Evolutionary conservation across 2,329 filamentous ascomycete genomes (phyloP), one percentile per base, ranked within the genome.

Genomic region (Aspergillus terreus): DNA sequence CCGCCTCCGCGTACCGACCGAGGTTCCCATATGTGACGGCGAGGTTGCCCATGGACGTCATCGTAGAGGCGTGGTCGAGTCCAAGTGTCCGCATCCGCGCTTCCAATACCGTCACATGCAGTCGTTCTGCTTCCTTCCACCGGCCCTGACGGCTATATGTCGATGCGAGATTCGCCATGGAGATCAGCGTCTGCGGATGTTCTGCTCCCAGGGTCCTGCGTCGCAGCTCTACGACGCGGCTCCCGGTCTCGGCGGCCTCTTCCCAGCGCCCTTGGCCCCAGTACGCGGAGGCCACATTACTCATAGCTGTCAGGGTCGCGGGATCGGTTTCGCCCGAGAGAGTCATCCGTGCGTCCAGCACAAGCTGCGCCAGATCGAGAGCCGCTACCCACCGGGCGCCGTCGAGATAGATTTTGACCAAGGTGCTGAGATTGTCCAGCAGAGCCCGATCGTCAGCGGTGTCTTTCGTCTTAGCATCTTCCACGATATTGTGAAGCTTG

Each of bases 141-240:
- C 27, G 27, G 4, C 52, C 52, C 41, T 51, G 44, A 21, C 35
- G 47, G 23, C 44, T 41, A 21, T 54, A 51, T 11, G 48, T 42
- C 4, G 52, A 41, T 9, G 52, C 52, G 35, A 54, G 41, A 25
- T 54, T 54, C 23, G 48, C 46, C 52, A 54, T 51, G 7, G 52
- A 40, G 11, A 45, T 44, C 21, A 54, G 19, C 14, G 52, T 54
- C 41, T 54, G 48, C 3, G 52, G 41, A 27, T 48, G 40, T 2
- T 51, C 48, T 5, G 33, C 44, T 4, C 52, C 52, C 12, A 54
- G 14, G 5, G 42, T 35, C n/a, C 27, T 23, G 6, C 17, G 30
- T 9, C 51, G 44, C 2, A 35, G 32, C 14, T 38, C 47, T 2
- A 38, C 46, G 4, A 53, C 51, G 2, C 48, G 44, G 12, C 19